Base-by-base conservation (phyloP, 1,139 yeast species). In the Lodderomyces pseudojiufengensis region DNA sequence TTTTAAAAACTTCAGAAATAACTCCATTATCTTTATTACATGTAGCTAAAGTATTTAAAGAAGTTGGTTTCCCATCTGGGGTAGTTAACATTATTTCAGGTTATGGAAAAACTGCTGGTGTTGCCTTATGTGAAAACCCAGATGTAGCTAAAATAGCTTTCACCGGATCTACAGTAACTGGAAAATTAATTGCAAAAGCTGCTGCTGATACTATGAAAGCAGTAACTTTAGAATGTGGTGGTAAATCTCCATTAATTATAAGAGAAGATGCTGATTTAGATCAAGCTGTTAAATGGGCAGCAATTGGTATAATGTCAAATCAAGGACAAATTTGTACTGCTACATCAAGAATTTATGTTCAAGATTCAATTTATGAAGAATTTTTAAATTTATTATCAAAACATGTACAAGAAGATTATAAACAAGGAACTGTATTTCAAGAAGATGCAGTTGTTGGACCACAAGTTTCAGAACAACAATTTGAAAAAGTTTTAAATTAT, bases 171-270 rank as follows among this genome's bases (percentile, higher is more conserved):
- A 69, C 76, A 31, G 70, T 66, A 16, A 79, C 84, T n/a, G 90
- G 90, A 42, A 67, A 70, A 44, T 46, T 71, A 24, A 65, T 82
- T 44, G 84, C 79, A 48, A 59, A 62, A 39, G 66, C 75, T 36
- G 94, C 94, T 18, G 72, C 87, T 14, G 55, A 59, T 21, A 68
- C 67, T 49, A 55, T 70, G 56, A 86, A 85, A 60, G 86, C 87
- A 7, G 80, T 84, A 24, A 78, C 94, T 11, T 63, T 90, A 50
- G 97, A 88, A 64, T 82, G 95, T 53, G 97, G 97, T 46, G 97
- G 97, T 42, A 88, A 88, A 56, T 80, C 92, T 14, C 88, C 88
- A 48, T 75, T 77, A 58, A 73, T 76, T 55, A 78, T 73, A 40
- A 82, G 81, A 65, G 81, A 63, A 33, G 96, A 76, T 56, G 84